phyloP scores from a whole-genome alignment of 2,329 filamentous ascomycete species.

The Fusarium clavum region DNA sequence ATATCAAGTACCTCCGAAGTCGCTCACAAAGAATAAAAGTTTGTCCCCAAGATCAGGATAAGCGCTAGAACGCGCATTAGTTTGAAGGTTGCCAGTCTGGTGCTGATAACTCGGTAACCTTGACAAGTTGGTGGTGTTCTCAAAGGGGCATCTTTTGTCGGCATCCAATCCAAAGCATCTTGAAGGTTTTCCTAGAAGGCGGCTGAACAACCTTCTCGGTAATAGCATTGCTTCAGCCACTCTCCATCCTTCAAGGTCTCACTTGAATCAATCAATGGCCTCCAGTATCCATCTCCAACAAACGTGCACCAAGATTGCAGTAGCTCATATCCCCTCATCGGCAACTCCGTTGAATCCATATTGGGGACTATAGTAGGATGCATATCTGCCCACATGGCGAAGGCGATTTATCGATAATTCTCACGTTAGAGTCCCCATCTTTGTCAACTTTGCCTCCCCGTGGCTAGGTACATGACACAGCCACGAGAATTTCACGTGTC shows the following conservation, averaged over 20 bases:
- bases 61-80: constrained; percentile 21
- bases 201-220: constrained; percentile 14
- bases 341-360: constrained; percentile 17
- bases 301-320: background rate
- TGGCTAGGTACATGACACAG: constrained; percentile 25
- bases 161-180: constrained; percentile 3
- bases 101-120: background rate
- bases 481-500: constrained; percentile 37
- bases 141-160: constrained; percentile 13
- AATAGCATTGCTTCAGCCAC: constrained; percentile 1
- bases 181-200: background rate
- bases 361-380: background rate
- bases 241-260: constrained; percentile 2
- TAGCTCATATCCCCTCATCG: constrained; percentile 10
- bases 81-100: constrained; percentile 1
- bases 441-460: constrained; percentile 20
- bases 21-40: background rate
- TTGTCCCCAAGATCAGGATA: constrained; percentile 5
- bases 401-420: constrained; percentile 1
- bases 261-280: constrained; percentile 18
- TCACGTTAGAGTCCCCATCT: background rate
- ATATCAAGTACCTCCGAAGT: constrained; percentile 13
- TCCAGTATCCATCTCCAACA: background rate
- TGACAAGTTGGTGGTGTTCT: constrained; percentile 3
- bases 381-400: constrained; percentile 23